Conservation (phyloP, 495 filamentous ascomycete species). For the Neurospora tetrasperma region DNA sequence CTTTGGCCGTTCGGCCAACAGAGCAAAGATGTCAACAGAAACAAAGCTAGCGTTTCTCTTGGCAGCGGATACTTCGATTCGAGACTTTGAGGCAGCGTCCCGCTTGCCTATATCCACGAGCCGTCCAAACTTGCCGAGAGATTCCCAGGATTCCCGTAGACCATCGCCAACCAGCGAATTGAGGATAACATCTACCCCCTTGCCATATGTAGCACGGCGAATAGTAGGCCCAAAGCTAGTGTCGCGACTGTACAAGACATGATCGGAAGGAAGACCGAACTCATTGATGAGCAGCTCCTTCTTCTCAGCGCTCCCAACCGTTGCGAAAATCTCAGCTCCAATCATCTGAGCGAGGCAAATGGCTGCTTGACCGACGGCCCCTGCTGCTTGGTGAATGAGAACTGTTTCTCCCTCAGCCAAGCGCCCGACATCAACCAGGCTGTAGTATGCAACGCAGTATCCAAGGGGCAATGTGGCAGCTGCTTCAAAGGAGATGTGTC, state of each 20-base stretch:
- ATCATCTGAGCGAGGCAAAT: constrained; percentile 45
- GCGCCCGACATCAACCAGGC: constrained; percentile 36
- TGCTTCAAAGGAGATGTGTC: constrained; percentile 39
- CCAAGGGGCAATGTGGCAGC: constrained; percentile 47
- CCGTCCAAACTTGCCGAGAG: constrained; percentile 37
- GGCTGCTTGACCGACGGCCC: constrained; percentile 51
- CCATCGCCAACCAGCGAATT: constrained; percentile 45
- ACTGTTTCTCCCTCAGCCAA: constrained; percentile 43
- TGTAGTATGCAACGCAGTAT: constrained; percentile 50
- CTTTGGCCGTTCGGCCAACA: constrained; percentile 31
- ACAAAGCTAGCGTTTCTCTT: constrained; percentile 38
- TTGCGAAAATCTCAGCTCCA: constrained; percentile 49
- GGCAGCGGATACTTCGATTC: constrained; percentile 31
- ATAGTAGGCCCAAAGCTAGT: constrained; percentile 38
- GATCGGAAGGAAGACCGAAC: constrained; percentile 41
- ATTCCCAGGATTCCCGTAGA: constrained; percentile 38
- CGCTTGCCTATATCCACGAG: constrained; percentile 36
- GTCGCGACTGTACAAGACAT: constrained; percentile 44
- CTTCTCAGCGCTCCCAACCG: constrained; percentile 44
- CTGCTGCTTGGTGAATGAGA: constrained; percentile 49
- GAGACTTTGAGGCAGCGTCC: constrained; percentile 28
- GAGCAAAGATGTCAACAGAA: constrained; percentile 35
- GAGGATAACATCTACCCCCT: constrained; percentile 55
- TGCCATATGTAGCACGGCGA: constrained; percentile 34
- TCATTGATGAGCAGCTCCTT: constrained; percentile 37